Percentiles rank a stretch among this genome's conserved stretches.
Conservation (phyloP, 805 yeast genomes). For the Schizosaccharomyces japonicus region DNA sequence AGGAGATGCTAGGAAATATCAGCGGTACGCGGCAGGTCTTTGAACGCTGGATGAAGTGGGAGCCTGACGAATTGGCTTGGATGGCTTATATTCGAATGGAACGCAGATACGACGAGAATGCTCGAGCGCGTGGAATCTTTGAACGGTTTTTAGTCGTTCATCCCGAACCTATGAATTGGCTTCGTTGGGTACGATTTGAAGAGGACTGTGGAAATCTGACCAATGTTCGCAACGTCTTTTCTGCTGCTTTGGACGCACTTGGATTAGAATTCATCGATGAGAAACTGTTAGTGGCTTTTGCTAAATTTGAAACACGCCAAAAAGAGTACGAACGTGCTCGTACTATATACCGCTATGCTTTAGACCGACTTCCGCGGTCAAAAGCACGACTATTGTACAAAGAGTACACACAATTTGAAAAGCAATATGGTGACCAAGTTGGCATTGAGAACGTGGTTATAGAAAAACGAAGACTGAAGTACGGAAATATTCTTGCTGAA, state of each 20-base stretch:
- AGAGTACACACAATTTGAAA: constrained; percentile 35
- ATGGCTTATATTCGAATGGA: constrained; percentile 51
- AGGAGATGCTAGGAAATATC: constrained; percentile 48
- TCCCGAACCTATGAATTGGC: constrained; percentile 39
- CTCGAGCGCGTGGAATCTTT: constrained; percentile 35
- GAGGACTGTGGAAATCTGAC: constrained; percentile 23
- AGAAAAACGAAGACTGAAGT: constrained; percentile 30
- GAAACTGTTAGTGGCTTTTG: constrained; percentile 29
- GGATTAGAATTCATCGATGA: constrained; percentile 16
- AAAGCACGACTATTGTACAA: constrained; percentile 20
- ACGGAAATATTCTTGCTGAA: constrained; percentile 24
- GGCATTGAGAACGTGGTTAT: constrained; percentile 31
- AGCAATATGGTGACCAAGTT: constrained; percentile 32
- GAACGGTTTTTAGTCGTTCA: constrained; percentile 30
- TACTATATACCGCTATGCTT: constrained; percentile 30
- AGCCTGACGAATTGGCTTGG: constrained; percentile 47
- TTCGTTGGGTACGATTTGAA: constrained; percentile 55
- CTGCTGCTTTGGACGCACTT: constrained; percentile 38
- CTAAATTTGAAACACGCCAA: constrained; percentile 42
- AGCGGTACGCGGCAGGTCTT: constrained; percentile 40
- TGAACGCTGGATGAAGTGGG: constrained; percentile 62
- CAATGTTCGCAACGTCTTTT: constrained; percentile 39
- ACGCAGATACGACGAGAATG: constrained; percentile 34
- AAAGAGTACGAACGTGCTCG: constrained; percentile 40
- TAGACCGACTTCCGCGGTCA: constrained; percentile 22